These are phyloP conservation scores for Lasiodiplodia gonubiensis DNA, from an alignment of 2,329 filamentous ascomycete species.

Conservation along the genomic window DNA sequence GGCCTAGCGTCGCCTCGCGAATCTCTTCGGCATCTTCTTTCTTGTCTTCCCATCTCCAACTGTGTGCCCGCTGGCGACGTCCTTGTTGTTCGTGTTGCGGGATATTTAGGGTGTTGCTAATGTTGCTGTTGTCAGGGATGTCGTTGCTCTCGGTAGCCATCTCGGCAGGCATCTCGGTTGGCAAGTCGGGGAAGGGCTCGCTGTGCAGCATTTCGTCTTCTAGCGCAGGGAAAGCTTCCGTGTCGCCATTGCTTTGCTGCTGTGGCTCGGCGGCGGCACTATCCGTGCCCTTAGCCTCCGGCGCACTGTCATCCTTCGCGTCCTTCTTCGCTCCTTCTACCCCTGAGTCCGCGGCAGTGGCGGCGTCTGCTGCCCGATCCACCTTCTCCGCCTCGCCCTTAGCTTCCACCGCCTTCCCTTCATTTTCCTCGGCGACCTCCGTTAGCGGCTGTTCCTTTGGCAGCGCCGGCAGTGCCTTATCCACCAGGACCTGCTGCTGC, in stretches of 20 bases:
- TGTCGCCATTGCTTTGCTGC: constrained; percentile 24
- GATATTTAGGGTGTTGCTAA: not conserved
- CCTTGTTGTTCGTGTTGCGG: not conserved
- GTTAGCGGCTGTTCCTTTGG: not conserved
- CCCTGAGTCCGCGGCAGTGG: not conserved
- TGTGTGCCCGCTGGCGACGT: not conserved
- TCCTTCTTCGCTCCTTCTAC: not conserved
- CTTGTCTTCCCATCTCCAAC: constrained; percentile 15
- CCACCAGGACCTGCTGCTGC: not conserved
- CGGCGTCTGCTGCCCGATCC: not conserved
- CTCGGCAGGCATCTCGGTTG: not conserved
- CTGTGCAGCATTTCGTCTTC: not conserved
- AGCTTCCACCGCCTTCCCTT: not conserved
- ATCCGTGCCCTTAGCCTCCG: not conserved
- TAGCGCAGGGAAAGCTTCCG: constrained; percentile 4
- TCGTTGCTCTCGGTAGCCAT: not conserved
- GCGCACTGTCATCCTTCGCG: not conserved
- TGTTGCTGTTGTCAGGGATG: not conserved
- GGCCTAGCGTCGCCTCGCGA: constrained; percentile 53
- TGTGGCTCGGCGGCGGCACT: not conserved
- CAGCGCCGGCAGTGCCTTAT: not conserved
- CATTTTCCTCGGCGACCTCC: not conserved
- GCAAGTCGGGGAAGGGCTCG: not conserved
- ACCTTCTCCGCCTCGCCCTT: not conserved
- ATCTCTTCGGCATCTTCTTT: constrained; percentile 34